A percentile compares a stretch with the other conserved stretches of the same genome.
Evolutionary conservation across 805 yeast genomes (phyloP).

Genomic region (Yarrowia yakushimensis): DNA sequence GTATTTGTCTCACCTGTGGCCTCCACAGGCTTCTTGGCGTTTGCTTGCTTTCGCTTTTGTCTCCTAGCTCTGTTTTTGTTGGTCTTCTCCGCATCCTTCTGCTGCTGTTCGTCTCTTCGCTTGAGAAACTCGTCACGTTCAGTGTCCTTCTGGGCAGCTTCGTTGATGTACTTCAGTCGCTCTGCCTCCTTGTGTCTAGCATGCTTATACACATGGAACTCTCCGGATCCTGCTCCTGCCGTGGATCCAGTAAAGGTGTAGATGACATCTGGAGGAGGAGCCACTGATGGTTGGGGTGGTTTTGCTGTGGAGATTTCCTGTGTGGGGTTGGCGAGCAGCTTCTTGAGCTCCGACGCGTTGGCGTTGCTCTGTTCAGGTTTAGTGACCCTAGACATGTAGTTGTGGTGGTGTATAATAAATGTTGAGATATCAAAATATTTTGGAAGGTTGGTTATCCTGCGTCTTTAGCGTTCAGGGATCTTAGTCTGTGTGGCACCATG

Average conservation of each 20-base stretch:
- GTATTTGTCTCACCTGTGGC: neutral
- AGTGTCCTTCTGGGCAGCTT: conserved; percentile 30
- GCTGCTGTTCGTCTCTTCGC: conserved; percentile 26
- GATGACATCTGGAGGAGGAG: conserved; percentile 35
- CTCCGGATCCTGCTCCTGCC: conserved; percentile 42
- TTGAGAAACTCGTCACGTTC: conserved; percentile 33
- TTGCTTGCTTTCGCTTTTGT: conserved; percentile 26
- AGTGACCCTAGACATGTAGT: neutral
- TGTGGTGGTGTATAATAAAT: neutral
- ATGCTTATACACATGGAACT: conserved; percentile 39
- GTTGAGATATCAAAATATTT: neutral
- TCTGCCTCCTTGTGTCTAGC: conserved; percentile 36
- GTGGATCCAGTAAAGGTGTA: conserved; percentile 37
- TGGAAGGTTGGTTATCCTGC: neutral
- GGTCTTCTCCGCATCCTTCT: conserved; percentile 34
- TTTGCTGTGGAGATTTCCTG: conserved; percentile 23
- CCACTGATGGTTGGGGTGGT: conserved; percentile 25
- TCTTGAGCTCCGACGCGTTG: conserved; percentile 13
- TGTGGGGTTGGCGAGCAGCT: conserved; percentile 20
- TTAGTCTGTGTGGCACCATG: too few species aligned
- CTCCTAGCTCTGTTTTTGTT: conserved; percentile 31
- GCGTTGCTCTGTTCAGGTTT: conserved; percentile 5
- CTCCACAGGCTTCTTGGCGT: neutral
- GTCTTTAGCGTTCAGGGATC: neutral
- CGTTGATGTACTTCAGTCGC: conserved; percentile 32